phyloP scores from a whole-genome alignment of 75 land plant species.

The Cupressus sempervirens region DNA sequence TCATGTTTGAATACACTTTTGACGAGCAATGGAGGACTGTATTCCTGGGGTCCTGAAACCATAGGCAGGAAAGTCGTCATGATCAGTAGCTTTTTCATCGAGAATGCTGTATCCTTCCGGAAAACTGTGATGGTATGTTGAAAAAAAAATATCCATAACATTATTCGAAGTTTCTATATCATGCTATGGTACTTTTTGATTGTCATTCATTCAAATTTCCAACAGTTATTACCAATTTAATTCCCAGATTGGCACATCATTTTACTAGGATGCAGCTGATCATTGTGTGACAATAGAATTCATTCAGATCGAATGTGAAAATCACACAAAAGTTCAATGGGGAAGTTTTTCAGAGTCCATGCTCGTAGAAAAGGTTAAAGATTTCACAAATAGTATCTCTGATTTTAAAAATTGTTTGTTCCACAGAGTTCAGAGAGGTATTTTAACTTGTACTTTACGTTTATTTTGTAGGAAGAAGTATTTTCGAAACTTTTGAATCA shows the following conservation, averaged over 20 bases:
- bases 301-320: slow-evolving; percentile 39
- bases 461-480: slow-evolving; percentile 25
- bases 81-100: slow-evolving; percentile 29
- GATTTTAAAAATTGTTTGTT: slow-evolving; percentile 53
- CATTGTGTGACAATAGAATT: slow-evolving; percentile 62
- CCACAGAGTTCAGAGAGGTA: slow-evolving; percentile 14
- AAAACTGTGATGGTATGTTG: slow-evolving; percentile 45
- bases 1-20: slow-evolving; percentile 35
- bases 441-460: background rate
- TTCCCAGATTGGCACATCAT: background rate
- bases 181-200: background rate
- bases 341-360: slow-evolving; percentile 3
- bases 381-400: slow-evolving; percentile 25
- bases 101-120: slow-evolving; percentile 20
- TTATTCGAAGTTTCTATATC: background rate
- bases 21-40: slow-evolving; percentile 29
- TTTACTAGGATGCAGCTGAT: slow-evolving; percentile 64
- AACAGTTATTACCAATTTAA: background rate
- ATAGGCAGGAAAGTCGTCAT: slow-evolving; percentile 45
- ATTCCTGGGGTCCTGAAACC: slow-evolving; percentile 50
- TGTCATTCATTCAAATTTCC: background rate
- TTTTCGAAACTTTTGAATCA: background rate
- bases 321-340: slow-evolving; percentile 13
- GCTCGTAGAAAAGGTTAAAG: slow-evolving; percentile 15
- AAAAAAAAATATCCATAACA: background rate